Evolutionary conservation across 805 yeast species (phyloP).

Genomic region (Kregervanrija delftensis): DNA sequence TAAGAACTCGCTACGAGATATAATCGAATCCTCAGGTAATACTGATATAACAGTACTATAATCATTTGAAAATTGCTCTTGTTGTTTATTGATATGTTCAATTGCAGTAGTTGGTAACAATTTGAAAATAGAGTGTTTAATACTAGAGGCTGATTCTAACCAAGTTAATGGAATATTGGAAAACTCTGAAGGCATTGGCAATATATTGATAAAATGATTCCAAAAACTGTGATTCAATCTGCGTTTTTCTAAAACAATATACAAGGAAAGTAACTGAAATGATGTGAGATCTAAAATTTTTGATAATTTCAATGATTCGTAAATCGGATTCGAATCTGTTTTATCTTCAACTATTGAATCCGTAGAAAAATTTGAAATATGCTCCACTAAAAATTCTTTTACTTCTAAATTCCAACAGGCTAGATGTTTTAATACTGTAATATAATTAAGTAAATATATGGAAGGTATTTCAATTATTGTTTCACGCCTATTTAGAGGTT

Average conservation of each 20-base stretch:
- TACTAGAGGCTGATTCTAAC: constrained; percentile 21
- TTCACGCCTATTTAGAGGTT: constrained; percentile 33
- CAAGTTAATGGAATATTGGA: constrained; percentile 56
- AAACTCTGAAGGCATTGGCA: constrained; percentile 55
- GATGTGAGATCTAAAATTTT: constrained; percentile 42
- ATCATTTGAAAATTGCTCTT: constrained; percentile 38
- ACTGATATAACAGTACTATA: constrained; percentile 26
- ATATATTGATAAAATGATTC: constrained; percentile 58
- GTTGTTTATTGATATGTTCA: constrained; percentile 35
- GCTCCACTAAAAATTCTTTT: not conserved
- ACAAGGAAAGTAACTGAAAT: constrained; percentile 53
- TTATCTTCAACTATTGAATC: not conserved
- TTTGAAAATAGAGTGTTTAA: constrained; percentile 19
- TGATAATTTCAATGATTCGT: constrained; percentile 15
- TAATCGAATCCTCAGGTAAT: not conserved
- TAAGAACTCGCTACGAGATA: constrained; percentile 30
- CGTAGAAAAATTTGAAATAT: constrained; percentile 1
- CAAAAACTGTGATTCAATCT: constrained; percentile 45
- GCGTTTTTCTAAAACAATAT: constrained; percentile 36
- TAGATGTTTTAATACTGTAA: constrained; percentile 43
- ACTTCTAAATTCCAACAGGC: constrained; percentile 10
- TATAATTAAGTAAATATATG: constrained; percentile 49
- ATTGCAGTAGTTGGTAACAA: constrained; percentile 39
- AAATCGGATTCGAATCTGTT: constrained; percentile 8
- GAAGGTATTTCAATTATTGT: constrained; percentile 51